Percentiles rank a stretch among this genome's conserved stretches.
These are phyloP conservation scores for Gossypium schwendimanii DNA, from an alignment of 441 rosid species.

Conservation along the genomic window DNA sequence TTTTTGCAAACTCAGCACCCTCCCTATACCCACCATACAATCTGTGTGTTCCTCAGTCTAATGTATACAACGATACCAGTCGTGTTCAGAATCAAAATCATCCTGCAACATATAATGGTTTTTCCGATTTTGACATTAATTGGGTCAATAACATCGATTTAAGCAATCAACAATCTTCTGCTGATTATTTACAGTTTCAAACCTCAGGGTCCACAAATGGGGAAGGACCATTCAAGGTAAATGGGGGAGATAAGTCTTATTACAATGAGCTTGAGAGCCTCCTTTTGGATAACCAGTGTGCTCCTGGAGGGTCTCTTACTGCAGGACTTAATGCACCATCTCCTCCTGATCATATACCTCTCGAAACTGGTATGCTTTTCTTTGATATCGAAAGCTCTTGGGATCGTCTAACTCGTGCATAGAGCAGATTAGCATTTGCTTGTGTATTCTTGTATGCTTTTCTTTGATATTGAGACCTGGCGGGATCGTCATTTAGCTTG, in stretches of 20 bases:
- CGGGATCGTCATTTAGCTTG: conserved; percentile 36
- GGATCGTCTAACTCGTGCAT: conserved; percentile 36
- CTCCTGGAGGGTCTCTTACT: conserved; percentile 21
- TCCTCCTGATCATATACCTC: conserved; percentile 24
- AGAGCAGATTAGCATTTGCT: conserved; percentile 7
- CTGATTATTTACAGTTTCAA: conserved; percentile 19
- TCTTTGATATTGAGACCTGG: conserved; percentile 49
- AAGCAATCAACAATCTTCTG: conserved; percentile 21
- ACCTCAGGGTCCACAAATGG: conserved; percentile 18
- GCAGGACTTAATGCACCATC: conserved; percentile 17
- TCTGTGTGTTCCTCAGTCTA: conserved; percentile 25
- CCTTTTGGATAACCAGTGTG: conserved; percentile 33
- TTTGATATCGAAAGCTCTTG: conserved; percentile 54
- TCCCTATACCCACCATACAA: conserved; percentile 19
- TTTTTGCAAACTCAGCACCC: conserved; percentile 15
- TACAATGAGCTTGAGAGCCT: conserved; percentile 25
- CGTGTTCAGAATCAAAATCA: conserved; percentile 22
- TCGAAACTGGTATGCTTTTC: conserved; percentile 39
- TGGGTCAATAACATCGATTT: conserved; percentile 17
- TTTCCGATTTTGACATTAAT: conserved; percentile 14
- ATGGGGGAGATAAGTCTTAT: conserved; percentile 16
- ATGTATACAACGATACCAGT: conserved; percentile 14
- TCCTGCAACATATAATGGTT: conserved; percentile 4
- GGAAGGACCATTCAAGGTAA: conserved; percentile 11
- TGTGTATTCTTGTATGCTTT: conserved; percentile 24